Evolutionary conservation across 768 basidiomycete genomes (phyloP).

Genomic region (Rhizopogon vinicolor): DNA sequence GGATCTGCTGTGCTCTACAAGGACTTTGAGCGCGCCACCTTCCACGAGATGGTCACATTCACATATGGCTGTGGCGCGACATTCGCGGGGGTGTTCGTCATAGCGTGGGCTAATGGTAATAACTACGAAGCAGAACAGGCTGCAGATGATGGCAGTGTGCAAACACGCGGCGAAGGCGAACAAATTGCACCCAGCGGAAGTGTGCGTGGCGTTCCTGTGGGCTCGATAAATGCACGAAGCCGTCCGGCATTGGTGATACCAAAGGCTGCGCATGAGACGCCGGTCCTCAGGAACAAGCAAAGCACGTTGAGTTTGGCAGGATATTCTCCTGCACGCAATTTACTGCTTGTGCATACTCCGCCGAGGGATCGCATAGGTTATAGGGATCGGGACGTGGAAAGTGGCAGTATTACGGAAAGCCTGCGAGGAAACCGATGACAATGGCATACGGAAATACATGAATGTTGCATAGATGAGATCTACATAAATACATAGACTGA

Average conservation of each 20-base stretch:
- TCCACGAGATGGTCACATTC: conserved; percentile 81
- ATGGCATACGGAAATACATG: neutral
- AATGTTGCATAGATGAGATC: neutral
- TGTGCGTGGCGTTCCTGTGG: conserved; percentile 13
- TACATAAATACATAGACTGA: neutral
- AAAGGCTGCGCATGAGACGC: conserved; percentile 38
- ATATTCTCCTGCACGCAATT: conserved; percentile 72
- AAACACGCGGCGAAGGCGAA: conserved; percentile 15
- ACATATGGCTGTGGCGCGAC: conserved; percentile 87
- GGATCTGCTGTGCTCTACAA: conserved; percentile 93
- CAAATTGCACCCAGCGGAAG: conserved; percentile 10
- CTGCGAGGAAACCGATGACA: conserved; percentile 4
- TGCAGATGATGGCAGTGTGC: conserved; percentile 20
- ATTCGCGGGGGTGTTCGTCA: conserved; percentile 84
- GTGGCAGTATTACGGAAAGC: conserved; percentile 5
- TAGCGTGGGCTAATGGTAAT: conserved; percentile 53
- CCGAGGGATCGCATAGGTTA: conserved; percentile 43
- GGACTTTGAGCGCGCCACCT: conserved; percentile 80
- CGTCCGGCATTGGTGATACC: conserved; percentile 46
- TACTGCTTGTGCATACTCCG: conserved; percentile 64
- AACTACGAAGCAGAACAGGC: conserved; percentile 22
- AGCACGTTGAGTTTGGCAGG: conserved; percentile 62
- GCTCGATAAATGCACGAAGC: conserved; percentile 20
- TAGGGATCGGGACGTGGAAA: conserved; percentile 29
- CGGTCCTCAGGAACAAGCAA: conserved; percentile 45